Percentiles rank a stretch among this genome's conserved stretches.
These are phyloP conservation scores for Leptosphaerulina australis DNA, from an alignment of 2,329 filamentous ascomycete species.

Conservation along the genomic window DNA sequence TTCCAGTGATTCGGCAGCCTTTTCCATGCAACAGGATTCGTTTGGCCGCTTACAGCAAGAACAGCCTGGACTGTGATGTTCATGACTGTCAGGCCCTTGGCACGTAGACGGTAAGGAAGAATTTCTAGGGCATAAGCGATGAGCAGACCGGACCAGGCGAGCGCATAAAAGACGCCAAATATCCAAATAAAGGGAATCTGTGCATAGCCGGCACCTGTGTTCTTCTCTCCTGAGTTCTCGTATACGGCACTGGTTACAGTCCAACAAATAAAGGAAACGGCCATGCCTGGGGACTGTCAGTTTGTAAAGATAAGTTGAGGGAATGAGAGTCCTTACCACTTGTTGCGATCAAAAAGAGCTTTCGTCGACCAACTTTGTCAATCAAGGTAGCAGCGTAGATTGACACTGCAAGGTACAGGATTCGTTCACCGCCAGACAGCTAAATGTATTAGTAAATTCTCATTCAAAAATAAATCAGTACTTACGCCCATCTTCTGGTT, in stretches of 20 bases:
- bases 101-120: slow-evolving; percentile 56
- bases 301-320: background rate
- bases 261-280: slow-evolving; percentile 46
- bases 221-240: slow-evolving; percentile 37
- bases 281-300: slow-evolving; percentile 27
- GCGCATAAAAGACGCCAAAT: slow-evolving; percentile 59
- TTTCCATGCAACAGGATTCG: slow-evolving; percentile 68
- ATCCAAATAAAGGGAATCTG: slow-evolving; percentile 60
- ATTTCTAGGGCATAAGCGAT: slow-evolving; percentile 61
- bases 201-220: slow-evolving; percentile 50
- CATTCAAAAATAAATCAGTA: background rate
- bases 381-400: slow-evolving; percentile 62
- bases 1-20: slow-evolving; percentile 63
- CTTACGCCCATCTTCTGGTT: slow-evolving; percentile 51
- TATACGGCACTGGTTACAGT: slow-evolving; percentile 42
- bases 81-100: slow-evolving; percentile 61
- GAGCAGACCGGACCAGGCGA: slow-evolving; percentile 64
- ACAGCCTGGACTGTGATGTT: slow-evolving; percentile 69
- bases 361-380: slow-evolving; percentile 62
- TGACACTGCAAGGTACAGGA: slow-evolving; percentile 63
- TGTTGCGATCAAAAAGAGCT: slow-evolving; percentile 59
- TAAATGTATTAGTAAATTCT: slow-evolving; percentile 12
- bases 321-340: slow-evolving; percentile 20
- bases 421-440: slow-evolving; percentile 58
- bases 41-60: slow-evolving; percentile 65